Evolutionary conservation across 192 early-diverging fungal species (phyloP), one percentile per base, ranked within the genome.

Genomic region (Cetraspora pellucida): DNA sequence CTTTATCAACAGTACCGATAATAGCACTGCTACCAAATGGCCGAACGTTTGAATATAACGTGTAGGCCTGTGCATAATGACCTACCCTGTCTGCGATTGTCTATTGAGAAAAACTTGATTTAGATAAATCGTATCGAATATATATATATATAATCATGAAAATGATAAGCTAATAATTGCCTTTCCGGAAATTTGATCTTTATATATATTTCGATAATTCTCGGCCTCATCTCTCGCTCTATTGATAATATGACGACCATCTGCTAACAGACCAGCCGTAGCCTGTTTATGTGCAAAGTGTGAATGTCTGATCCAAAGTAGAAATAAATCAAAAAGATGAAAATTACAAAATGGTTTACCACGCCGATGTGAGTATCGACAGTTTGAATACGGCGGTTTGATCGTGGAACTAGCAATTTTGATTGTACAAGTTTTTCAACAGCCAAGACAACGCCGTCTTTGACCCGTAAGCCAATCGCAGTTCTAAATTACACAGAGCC

Each of bases 401-500:
- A 93, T 44, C 93, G 89, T 25, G 96, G 91, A 23, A 98, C 95
- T 27, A 98, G 87, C 60, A 99, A 87, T 80, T 98, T 96, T 23
- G 97, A 98, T 71, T 94, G 92, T 79, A 96, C 88, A 77, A 98
- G 90, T 82, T 98, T 98, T 77, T 97, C 97, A 37, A 97, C 94
- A 3, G 96, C 98, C 61, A 99, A 87, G 21, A 99, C 95, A 30
- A 99, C 93, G 68, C 98, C 98, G 77, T 95, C 96, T 83, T 95
- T 95, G 64, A 91, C 91, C 65, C 95, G 92, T 30, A 99, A 88
- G 54, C 97, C 98, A 72, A 99, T 93, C 28, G 93, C 91, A 23
- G 97, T 99, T 50, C 94, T 95, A 77, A 27, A 52, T 27, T 76
- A 45, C 17, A 13, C 25, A 72, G 14, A 65, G 21, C 13, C 19